Evolutionary conservation across 2,329 filamentous ascomycete genomes (phyloP).

Genomic region (Ceratocystis smalleyi): DNA sequence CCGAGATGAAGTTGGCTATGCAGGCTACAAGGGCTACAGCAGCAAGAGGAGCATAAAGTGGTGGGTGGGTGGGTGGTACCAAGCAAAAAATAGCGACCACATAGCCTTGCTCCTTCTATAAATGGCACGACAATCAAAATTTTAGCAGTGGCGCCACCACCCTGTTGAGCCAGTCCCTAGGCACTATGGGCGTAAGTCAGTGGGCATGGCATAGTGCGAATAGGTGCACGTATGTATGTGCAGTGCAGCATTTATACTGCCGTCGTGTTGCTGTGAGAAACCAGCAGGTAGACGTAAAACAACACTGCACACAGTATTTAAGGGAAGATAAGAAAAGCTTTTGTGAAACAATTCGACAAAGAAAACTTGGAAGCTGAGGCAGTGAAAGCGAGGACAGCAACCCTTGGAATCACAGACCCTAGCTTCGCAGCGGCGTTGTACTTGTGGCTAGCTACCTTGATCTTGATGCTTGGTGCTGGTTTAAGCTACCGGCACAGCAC

Average conservation of each 20-base stretch:
- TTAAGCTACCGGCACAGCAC: neutral
- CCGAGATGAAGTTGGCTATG: neutral
- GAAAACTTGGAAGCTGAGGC: no score
- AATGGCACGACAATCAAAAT: neutral
- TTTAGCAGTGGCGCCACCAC: neutral
- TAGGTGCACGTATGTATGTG: neutral
- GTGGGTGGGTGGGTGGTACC: no score
- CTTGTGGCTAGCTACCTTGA: no score
- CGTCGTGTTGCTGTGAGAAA: no score
- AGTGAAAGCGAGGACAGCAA: neutral
- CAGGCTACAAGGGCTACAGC: no score
- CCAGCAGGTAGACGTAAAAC: no score
- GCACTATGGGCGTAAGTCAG: no score
- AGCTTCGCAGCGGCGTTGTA: neutral
- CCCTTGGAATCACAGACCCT: neutral
- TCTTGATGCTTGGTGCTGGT: neutral
- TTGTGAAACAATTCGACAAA: no score
- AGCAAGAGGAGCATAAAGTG: neutral
- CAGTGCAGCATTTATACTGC: neutral
- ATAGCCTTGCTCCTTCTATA: constrained; percentile 1
- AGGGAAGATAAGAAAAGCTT: no score
- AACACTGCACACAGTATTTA: no score
- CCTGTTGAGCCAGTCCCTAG: neutral
- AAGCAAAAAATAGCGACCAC: neutral
- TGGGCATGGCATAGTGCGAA: neutral